Evolutionary conservation across 345 rosid genomes (phyloP).

Genomic region (Pseudoturritis turrita): DNA sequence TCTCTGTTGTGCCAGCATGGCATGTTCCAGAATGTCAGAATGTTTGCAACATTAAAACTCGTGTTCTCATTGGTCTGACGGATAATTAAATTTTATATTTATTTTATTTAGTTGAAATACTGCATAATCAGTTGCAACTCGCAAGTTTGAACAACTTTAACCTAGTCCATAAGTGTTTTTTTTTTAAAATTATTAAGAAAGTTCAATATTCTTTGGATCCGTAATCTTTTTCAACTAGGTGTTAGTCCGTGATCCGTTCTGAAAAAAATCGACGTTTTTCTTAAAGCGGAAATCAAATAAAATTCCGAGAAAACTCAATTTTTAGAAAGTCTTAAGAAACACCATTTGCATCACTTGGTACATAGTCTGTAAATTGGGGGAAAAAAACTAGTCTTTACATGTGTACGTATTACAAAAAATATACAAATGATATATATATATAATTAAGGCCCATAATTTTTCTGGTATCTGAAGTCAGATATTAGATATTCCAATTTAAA

Average conservation of each 20-base stretch:
- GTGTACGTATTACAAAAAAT: not conserved
- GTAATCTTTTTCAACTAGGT: too few relatives aligned
- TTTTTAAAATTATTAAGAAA: too few relatives aligned
- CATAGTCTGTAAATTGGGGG: too few relatives aligned
- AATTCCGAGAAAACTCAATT: too few relatives aligned
- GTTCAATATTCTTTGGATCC: too few relatives aligned
- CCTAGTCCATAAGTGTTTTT: not conserved
- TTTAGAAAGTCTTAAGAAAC: too few relatives aligned
- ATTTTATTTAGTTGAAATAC: not conserved
- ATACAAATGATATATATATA: not conserved
- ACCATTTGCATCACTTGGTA: too few relatives aligned
- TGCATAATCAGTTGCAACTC: not conserved
- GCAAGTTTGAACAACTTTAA: not conserved
- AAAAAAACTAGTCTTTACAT: not conserved
- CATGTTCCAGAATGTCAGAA: constrained; percentile 33
- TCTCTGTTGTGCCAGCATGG: constrained; percentile 38
- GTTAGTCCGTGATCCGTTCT: too few relatives aligned
- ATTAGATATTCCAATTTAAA: too few relatives aligned
- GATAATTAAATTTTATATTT: not conserved
- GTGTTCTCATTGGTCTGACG: constrained; percentile 33
- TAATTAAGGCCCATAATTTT: not conserved
- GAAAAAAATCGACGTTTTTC: too few relatives aligned
- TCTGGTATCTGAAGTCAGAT: too few relatives aligned
- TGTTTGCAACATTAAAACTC: constrained; percentile 46
- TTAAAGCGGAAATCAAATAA: too few relatives aligned